Evolutionary conservation across 1,284 basidiomycete genomes (phyloP).

Genomic region (Mycena sp.): DNA sequence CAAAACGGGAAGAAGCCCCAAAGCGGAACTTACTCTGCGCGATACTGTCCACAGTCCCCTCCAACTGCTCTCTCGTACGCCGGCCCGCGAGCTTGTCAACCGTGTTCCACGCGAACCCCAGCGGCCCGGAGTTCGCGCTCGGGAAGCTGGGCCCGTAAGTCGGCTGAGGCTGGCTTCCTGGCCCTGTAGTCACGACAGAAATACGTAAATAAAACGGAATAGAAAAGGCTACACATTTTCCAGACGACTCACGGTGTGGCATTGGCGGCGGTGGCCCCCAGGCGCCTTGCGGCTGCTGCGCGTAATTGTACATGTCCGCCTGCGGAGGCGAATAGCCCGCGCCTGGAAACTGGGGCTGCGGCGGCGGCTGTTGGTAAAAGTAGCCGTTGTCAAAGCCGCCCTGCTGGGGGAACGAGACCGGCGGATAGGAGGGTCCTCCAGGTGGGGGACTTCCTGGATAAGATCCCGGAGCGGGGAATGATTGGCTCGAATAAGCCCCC

Average conservation of each 20-base stretch:
- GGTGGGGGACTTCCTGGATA: constrained; percentile 4
- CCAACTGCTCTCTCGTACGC: constrained; percentile 53
- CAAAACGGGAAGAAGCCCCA: background rate
- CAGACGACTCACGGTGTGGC: constrained; percentile 47
- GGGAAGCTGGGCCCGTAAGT: constrained; percentile 36
- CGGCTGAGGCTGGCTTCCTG: constrained; percentile 28
- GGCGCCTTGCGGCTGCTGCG: constrained; percentile 15
- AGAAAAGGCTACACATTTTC: constrained; percentile 13
- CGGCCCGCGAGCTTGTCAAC: constrained; percentile 56
- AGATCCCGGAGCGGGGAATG: constrained; percentile 11
- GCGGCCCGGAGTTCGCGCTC: constrained; percentile 37
- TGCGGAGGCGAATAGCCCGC: constrained; percentile 20
- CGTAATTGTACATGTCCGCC: constrained; percentile 21
- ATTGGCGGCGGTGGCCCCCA: constrained; percentile 36
- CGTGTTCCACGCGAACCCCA: constrained; percentile 48
- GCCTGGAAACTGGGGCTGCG: constrained; percentile 18
- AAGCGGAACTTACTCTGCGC: constrained; percentile 49
- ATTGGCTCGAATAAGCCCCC: background rate
- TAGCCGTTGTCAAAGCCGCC: constrained; percentile 5
- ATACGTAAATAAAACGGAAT: constrained; percentile 25
- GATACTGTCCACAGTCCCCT: constrained; percentile 46
- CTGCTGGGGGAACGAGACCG: constrained; percentile 18
- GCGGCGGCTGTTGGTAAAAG: constrained; percentile 23
- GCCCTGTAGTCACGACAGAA: constrained; percentile 35
- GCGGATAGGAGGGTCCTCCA: constrained; percentile 11